Base-by-base conservation (phyloP, 192 early-diverging fungal species). In the Dissophora globulifera region DNA sequence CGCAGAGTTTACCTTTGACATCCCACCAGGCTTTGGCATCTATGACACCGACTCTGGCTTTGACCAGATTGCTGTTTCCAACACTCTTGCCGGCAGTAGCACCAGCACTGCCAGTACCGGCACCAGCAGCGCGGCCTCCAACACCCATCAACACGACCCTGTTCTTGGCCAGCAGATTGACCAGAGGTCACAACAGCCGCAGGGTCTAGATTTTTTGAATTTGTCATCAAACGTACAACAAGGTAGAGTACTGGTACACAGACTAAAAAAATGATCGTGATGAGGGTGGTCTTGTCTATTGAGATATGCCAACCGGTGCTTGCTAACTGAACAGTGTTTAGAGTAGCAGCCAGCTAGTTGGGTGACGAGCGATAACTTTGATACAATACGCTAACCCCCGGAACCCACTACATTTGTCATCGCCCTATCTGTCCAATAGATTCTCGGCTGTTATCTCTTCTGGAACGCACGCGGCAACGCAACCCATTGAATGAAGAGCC, bases 1-100 rank as follows among this genome's bases (percentile, higher is more conserved):
- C 54, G 86, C 87, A 19, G 88, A 92, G 69, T 92, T 91, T 68
- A 84, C 83, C 33, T 85, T 89, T 29, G 88, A 92, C 69, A 80
- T 83, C 10, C 62, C 80, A 26, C 82, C 84, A 41, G 84, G 84
- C 29, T 53, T 79, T 6, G 81, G 84, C 15, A 79, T 85, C 63
- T 81, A 67, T 67, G 83, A 82, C 4, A 67, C 81, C 6, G 76
- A 83, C 26, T 66, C 71, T 64, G 69, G 61, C 3, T 50, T 74
- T 42, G 31, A 50, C 32, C 49, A 66, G 19, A 38, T 48, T 43
- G 38, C 53, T 47, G 30, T 45, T 8, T 22, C 45, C 42, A 63
- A 55, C 50, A 70, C 50, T 15, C 52, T 53, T 35, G 1, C 26
- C 58, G 15, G 12, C 59, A 1, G 8, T 16, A 46, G 38, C 38